Conservation (phyloP, 306 rosid genomes). For the Quercus wislizeni region DNA sequence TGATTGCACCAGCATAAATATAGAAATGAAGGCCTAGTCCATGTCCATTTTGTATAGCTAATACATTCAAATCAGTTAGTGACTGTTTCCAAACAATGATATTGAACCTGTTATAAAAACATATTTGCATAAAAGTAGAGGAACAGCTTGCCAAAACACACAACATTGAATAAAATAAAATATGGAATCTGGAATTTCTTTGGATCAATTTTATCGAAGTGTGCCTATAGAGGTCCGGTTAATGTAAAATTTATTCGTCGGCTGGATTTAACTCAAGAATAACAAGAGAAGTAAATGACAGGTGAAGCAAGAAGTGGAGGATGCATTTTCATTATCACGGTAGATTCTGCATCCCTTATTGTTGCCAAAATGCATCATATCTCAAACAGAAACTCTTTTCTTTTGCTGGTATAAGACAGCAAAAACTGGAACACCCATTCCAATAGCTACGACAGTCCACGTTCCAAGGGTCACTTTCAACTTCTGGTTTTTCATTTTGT, state of each 20-base stretch:
- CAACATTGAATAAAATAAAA: too few relatives aligned
- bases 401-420: constrained; percentile 35
- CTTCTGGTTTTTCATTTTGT: constrained; percentile 30
- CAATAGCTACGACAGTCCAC: constrained; percentile 26
- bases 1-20: not conserved
- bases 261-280: too few relatives aligned
- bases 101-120: too few relatives aligned
- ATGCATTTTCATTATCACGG: too few relatives aligned
- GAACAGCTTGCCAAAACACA: too few relatives aligned
- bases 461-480: constrained; percentile 29
- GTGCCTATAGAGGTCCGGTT: not conserved
- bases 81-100: too few relatives aligned
- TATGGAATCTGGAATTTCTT: too few relatives aligned
- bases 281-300: too few relatives aligned
- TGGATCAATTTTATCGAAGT: too few relatives aligned
- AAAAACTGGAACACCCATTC: constrained; percentile 20
- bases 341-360: constrained; percentile 14
- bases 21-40: not conserved
- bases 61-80: too few relatives aligned
- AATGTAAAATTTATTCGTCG: not conserved
- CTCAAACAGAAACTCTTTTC: constrained; percentile 34
- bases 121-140: too few relatives aligned
- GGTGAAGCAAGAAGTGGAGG: too few relatives aligned
- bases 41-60: not conserved
- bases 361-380: not conserved